These are phyloP conservation scores for Handroanthus guayacan DNA, from an alignment of 257 asterid genomes.

Conservation along the genomic window DNA sequence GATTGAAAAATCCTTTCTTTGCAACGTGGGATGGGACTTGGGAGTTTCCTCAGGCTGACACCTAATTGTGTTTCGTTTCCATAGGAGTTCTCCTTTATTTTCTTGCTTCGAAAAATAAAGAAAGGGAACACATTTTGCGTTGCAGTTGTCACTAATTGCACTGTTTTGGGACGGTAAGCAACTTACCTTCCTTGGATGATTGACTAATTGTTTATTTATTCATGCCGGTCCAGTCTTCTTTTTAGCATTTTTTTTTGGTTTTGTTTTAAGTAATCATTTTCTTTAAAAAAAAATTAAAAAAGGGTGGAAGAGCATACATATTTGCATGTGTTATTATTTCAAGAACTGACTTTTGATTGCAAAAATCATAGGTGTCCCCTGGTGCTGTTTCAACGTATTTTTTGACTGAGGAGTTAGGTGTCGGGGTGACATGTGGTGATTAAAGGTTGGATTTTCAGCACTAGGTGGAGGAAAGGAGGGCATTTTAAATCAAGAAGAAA, in stretches of 20 bases:
- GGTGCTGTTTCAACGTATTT: constrained; percentile 30
- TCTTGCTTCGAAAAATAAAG: constrained; percentile 12
- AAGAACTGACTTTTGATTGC: constrained; percentile 34
- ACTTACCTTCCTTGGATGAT: constrained; percentile 49
- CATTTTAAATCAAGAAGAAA: constrained; percentile 26
- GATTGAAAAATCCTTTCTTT: constrained; percentile 36
- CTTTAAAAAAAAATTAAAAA: constrained; percentile 5
- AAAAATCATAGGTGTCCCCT: constrained; percentile 37
- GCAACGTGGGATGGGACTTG: constrained; percentile 36
- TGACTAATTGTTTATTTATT: constrained; percentile 38
- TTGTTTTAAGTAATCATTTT: constrained; percentile 17
- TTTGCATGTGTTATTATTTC: constrained; percentile 28
- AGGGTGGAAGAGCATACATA: neutral
- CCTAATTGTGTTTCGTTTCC: constrained; percentile 39
- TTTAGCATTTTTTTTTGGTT: constrained; percentile 31
- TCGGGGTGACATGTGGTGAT: constrained; percentile 46
- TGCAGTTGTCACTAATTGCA: constrained; percentile 41
- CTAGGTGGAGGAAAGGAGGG: constrained; percentile 22
- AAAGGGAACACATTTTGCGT: constrained; percentile 23
- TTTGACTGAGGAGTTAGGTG: constrained; percentile 41
- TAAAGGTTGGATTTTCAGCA: constrained; percentile 39
- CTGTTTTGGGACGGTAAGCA: constrained; percentile 71
- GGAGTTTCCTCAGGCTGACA: constrained; percentile 44
- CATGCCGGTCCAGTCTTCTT: constrained; percentile 21
- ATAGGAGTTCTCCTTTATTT: neutral